Conservation (phyloP, 2,329 filamentous ascomycete genomes). For the Epicoccum nigrum region DNA sequence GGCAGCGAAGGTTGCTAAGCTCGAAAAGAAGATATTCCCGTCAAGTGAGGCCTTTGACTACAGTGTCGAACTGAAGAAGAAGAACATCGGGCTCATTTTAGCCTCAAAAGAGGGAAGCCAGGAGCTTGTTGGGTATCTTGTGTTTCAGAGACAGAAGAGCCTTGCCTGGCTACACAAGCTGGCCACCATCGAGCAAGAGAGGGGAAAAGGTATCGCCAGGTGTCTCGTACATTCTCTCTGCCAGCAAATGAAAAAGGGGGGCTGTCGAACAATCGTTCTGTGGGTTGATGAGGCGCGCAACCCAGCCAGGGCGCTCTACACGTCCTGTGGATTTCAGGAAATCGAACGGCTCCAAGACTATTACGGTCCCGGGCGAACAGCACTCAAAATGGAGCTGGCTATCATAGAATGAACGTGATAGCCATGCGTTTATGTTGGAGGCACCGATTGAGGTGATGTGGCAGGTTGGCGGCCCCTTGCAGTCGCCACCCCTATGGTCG, state of each 20-base stretch:
- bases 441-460: conserved; percentile 28
- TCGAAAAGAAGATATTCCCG: conserved; percentile 60
- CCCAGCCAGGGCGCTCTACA: conserved; percentile 55
- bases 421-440: conserved; percentile 10
- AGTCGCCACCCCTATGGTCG: conserved; percentile 24
- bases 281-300: conserved; percentile 59
- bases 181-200: conserved; percentile 55
- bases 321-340: conserved; percentile 54
- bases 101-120: conserved; percentile 24
- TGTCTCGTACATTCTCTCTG: conserved; percentile 54
- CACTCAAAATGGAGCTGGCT: conserved; percentile 41
- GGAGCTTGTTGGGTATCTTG: conserved; percentile 52
- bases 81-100: conserved; percentile 54
- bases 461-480: conserved; percentile 41
- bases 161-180: conserved; percentile 59
- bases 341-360: conserved; percentile 56
- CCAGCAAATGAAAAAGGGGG: conserved; percentile 52
- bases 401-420: conserved; percentile 21
- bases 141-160: conserved; percentile 33
- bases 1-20: conserved; percentile 31
- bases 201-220: conserved; percentile 55
- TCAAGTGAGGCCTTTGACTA: conserved; percentile 59
- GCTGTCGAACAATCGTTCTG: conserved; percentile 56
- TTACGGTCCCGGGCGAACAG: conserved; percentile 57
- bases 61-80: conserved; percentile 55